Percentiles rank a stretch among this genome's conserved stretches.
phyloP scores from a whole-genome alignment of 345 rosid genomes.

The Sisymbrium irio region DNA sequence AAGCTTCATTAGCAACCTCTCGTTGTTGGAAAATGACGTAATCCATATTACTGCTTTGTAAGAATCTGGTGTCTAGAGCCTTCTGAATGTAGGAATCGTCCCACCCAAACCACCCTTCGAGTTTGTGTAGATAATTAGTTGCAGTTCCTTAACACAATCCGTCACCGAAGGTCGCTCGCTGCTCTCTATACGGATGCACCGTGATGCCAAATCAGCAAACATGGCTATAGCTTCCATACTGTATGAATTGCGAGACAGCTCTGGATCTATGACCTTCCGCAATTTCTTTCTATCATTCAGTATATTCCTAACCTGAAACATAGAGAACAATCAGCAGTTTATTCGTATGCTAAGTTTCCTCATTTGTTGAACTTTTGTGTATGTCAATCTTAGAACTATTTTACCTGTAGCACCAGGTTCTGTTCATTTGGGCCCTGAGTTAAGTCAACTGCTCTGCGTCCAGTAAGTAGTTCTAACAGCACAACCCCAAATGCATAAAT shows the following conservation, averaged over 20 bases:
- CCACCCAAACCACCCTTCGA: conserved; percentile 65
- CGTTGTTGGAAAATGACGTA: conserved; percentile 8
- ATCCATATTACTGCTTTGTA: conserved; percentile 21
- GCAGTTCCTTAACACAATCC: conserved; percentile 87
- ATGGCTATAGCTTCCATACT: conserved; percentile 75
- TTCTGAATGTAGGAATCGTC: conserved; percentile 51
- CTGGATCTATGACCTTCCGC: conserved; percentile 82
- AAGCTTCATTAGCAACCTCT: conserved; percentile 14
- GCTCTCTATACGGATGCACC: conserved; percentile 87
- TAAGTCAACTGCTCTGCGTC: conserved; percentile 91
- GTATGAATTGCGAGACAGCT: conserved; percentile 66
- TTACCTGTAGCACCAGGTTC: conserved; percentile 91
- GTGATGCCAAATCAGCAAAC: conserved; percentile 90
- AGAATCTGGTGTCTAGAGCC: conserved; percentile 40
- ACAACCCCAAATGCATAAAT: conserved; percentile 98
- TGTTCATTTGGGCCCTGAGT: conserved; percentile 84
- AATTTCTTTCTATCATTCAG: conserved; percentile 75
- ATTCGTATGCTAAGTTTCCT: neutral
- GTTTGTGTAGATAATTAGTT: conserved; percentile 62
- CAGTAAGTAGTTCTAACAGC: conserved; percentile 89
- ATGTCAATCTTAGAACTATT: conserved; percentile 2
- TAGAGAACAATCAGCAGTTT: conserved; percentile 19
- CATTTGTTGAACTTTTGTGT: neutral
- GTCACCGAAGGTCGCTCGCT: conserved; percentile 78
- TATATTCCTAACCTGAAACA: conserved; percentile 74